phyloP scores from a whole-genome alignment of 306 rosid genomes.

The Quercus berberidifolia region DNA sequence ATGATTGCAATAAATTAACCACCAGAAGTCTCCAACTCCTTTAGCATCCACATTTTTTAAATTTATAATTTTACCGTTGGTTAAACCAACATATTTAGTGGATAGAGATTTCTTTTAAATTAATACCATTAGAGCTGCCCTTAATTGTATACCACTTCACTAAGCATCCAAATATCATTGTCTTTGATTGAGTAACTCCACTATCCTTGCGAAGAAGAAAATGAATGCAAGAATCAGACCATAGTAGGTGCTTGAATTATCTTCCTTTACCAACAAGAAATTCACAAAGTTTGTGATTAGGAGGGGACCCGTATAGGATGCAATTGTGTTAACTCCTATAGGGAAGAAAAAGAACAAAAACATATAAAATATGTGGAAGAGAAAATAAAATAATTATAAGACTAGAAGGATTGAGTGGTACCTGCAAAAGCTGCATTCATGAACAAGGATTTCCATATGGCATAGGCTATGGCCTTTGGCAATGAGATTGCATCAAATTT shows the following conservation, averaged over 20 bases:
- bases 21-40: slow-evolving; percentile 77
- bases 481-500: slow-evolving; percentile 49
- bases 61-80: slow-evolving; percentile 62
- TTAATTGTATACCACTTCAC: slow-evolving; percentile 52
- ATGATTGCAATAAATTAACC: slow-evolving; percentile 15
- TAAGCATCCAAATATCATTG: slow-evolving; percentile 94
- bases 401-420: slow-evolving; percentile 3
- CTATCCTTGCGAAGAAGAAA: slow-evolving; percentile 72
- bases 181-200: slow-evolving; percentile 74
- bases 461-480: slow-evolving; percentile 49
- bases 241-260: slow-evolving; percentile 38
- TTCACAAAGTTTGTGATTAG: slow-evolving; percentile 71
- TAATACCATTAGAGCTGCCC: slow-evolving; percentile 64
- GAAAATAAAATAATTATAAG: not conserved
- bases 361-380: not conserved
- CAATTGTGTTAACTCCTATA: slow-evolving; percentile 70
- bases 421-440: slow-evolving; percentile 77
- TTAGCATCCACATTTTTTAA: slow-evolving; percentile 77
- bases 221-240: slow-evolving; percentile 68
- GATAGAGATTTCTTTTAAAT: slow-evolving; percentile 48
- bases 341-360: slow-evolving; percentile 1
- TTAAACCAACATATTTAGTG: slow-evolving; percentile 47
- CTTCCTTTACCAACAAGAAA: slow-evolving; percentile 40
- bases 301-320: slow-evolving; percentile 72
- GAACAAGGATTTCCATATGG: slow-evolving; percentile 52